Evolutionary conservation across 2,329 filamentous ascomycete species (phyloP), one percentile per base, ranked within the genome.

Genomic region (Sporothrix protearum): DNA sequence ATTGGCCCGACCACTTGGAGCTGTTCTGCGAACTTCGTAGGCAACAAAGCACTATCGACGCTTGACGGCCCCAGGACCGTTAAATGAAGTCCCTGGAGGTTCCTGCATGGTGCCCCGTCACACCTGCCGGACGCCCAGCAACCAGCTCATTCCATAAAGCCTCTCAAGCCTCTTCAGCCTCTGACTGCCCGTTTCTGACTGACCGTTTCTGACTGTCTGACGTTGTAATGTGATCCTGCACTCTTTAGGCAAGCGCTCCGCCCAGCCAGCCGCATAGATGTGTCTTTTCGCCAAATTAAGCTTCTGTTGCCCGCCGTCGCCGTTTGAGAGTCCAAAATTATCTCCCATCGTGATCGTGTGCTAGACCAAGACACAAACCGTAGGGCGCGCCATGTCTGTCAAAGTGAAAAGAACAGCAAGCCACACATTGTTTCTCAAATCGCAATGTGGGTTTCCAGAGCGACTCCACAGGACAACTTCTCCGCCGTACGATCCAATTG

Each of bases 101-200:
- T 36, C 39, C n/a, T 53, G 64, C 4, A 30, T 16, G 22, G 61
- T 45, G n/a, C 22, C 30, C 3, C 39, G 22, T 51, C 64, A 30
- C 47, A 30, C 64, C 49, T 69, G n/a, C 30, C 30, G 30, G 36
- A 57, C 67, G 49, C 67, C 30, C 10, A 69, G 67, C 67, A 57
- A 69, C 67, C 63, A 30, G 63, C 63, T 9, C 66, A 68, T 68
- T 68, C 66, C 66, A 45, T 30, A 25, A 10, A 42, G 33, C 57
- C 19, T 14, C 33, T 6, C 42, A 16, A 42, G 59, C 59, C 59
- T 45, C 36, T 39, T 22, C 59, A 16, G 33, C 57, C 57, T 42
- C 33, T 19, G 19, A 63, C 36, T n/a, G n/a, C n/a, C n/a, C n/a
- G n/a, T n/a, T n/a, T n/a, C n/a, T n/a, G n/a, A n/a, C n/a, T 42